Base-by-base conservation (phyloP, 495 filamentous ascomycete genomes). In the Daldinia childiae region DNA sequence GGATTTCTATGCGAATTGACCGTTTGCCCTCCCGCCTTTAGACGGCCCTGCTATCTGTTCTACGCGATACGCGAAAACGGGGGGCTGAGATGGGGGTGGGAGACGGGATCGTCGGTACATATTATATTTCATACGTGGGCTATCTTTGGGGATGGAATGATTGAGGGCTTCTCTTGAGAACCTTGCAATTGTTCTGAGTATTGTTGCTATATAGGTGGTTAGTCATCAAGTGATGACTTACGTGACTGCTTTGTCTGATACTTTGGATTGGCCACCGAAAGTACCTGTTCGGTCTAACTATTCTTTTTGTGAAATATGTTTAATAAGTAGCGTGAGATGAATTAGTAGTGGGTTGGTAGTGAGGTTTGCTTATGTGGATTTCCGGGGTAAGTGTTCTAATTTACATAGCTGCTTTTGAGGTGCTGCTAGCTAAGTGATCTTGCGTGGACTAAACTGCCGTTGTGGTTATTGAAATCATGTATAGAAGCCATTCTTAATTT, bases 1-100 rank as follows among this genome's bases (percentile, higher is more conserved):
- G 74, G 68, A 68, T 71, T 66, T 51, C 57, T 63, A 69, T 72
- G 77, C 77, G 77, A 76, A 79, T 79, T 77, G 77, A 77, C 75
- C 77, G 64, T 77, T 79, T 79, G 75, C 77, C 74, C 68, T 79
- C 77, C 75, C 68, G 19, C 48, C 39, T 54, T 54, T 32, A 32
- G 12, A 19, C 19, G 61, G 58, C 65, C 62, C 74, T 75, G 73
- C 11, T 76, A 76, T 62, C 76, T 74, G 58, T 76, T 50, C 51
- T 50, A 57, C 65, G 43, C 50, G n/a, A 17, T 21, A 38, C 32
- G 48, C 29, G 48, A 61, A 54, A 61, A 75, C 38, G 72, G 69
- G 69, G 72, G 69, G 68, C 52, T 64, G n/a, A 56, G 41, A 63
- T 48, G 74, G 29, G 58, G 71, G 56, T 68, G 75, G 77, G 77